Conservation (phyloP, 495 filamentous ascomycete genomes). For the Aspergillus steynii region DNA sequence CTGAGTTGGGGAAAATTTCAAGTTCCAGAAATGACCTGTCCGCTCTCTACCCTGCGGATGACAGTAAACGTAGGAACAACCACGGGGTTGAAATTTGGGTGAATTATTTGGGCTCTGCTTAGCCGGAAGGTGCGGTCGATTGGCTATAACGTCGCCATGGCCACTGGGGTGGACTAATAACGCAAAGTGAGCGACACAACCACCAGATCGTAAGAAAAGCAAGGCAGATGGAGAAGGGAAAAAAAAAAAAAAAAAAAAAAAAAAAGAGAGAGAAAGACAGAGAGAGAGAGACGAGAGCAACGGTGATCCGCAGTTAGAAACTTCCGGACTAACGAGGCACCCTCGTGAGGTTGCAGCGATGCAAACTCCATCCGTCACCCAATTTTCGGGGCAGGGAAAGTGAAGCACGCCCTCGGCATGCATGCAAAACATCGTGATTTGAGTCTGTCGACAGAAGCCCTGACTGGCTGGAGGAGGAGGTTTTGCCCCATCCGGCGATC, state of each 20-base stretch:
- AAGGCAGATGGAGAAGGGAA: too few relatives aligned
- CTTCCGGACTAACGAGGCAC: background rate
- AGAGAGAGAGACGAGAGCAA: conserved; percentile 7
- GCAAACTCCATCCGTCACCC: conserved; percentile 5
- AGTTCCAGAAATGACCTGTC: background rate
- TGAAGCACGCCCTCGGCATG: conserved; percentile 18
- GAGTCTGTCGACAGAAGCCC: conserved; percentile 11
- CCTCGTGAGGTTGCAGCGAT: conserved; percentile 1
- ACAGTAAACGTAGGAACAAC: background rate
- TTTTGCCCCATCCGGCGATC: conserved; percentile 12
- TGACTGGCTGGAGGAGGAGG: background rate
- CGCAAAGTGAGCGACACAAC: background rate
- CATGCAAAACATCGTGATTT: conserved; percentile 26
- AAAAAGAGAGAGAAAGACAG: background rate
- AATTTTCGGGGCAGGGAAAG: conserved; percentile 3
- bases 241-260: too few relatives aligned
- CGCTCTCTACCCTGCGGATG: background rate
- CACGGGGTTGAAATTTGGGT: background rate
- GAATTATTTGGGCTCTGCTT: background rate
- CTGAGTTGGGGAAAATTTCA: background rate
- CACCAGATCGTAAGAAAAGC: background rate
- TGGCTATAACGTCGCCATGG: background rate
- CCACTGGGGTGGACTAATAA: background rate
- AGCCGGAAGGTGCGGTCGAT: background rate
- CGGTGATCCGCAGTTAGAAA: conserved; percentile 7